These are phyloP conservation scores for Gyrodon lividus DNA, from an alignment of 768 basidiomycete species.

Conservation along the genomic window DNA sequence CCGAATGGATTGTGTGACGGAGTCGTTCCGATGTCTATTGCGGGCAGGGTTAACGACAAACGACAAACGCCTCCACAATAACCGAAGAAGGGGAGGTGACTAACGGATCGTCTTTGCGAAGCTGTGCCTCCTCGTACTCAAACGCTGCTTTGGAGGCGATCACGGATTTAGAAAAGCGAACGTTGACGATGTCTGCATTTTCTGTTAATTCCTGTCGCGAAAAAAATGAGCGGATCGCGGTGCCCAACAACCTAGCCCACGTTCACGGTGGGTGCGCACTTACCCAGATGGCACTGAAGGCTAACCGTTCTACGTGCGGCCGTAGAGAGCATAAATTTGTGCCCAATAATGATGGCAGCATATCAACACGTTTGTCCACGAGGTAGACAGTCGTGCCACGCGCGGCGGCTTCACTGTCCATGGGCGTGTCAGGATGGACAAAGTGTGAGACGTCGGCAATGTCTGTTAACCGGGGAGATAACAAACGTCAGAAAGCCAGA, in stretches of 20 bases:
- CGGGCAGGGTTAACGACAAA: background rate
- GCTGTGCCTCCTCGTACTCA: constrained; percentile 95
- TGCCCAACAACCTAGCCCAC: background rate
- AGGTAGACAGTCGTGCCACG: constrained; percentile 97
- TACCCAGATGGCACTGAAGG: constrained; percentile 97
- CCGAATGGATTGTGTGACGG: constrained; percentile 81
- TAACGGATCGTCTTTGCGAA: constrained; percentile 88
- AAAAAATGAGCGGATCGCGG: background rate
- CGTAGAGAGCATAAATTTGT: constrained; percentile 94
- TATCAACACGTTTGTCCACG: constrained; percentile 98
- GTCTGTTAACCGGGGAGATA: constrained; percentile 46
- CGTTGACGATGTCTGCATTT: constrained; percentile 85
- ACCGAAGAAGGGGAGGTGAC: constrained; percentile 26
- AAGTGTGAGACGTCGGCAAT: constrained; percentile 99
- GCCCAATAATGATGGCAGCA: constrained; percentile 91
- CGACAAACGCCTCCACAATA: background rate
- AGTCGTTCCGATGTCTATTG: constrained; percentile 69
- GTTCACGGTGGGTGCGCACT: constrained; percentile 1
- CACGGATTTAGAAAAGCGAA: constrained; percentile 92
- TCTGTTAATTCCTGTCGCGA: constrained; percentile 76
- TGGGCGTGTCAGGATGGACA: constrained; percentile 87
- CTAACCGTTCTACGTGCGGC: constrained; percentile 89
- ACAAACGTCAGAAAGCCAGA: background rate
- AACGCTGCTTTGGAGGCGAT: constrained; percentile 96
- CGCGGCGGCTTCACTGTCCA: constrained; percentile 96